Conservation (phyloP, 202 grass and related monocot genomes). For the Schoenoplectus triqueter region DNA sequence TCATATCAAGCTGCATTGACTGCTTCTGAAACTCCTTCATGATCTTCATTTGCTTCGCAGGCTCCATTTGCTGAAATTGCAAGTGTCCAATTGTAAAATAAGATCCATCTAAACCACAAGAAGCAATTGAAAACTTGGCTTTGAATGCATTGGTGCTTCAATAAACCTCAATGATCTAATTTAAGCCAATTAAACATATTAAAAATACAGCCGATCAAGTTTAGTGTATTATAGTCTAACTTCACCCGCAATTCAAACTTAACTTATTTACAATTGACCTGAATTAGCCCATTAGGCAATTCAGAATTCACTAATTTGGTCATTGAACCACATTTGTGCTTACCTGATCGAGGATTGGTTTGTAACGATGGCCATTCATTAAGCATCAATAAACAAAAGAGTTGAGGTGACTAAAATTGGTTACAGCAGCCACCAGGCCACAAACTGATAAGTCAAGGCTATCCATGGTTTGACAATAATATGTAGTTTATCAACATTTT, state of each 20-base stretch:
- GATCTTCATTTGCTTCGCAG: conserved; percentile 80
- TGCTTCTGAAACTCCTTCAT: conserved; percentile 99
- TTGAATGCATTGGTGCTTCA: neutral
- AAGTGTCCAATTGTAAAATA: conserved; percentile 26
- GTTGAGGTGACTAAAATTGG: neutral
- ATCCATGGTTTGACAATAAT: conserved; percentile 22
- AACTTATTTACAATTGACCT: conserved; percentile 9
- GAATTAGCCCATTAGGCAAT: conserved; percentile 7
- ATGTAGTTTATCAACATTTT: conserved; percentile 29
- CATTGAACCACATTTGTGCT: neutral
- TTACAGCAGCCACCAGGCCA: neutral
- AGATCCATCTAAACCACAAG: neutral
- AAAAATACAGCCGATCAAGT: neutral
- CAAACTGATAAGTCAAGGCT: conserved; percentile 31
- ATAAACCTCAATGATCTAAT: conserved; percentile 19
- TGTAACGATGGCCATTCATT: neutral
- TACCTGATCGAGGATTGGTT: neutral
- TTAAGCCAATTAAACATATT: neutral
- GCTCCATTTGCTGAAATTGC: conserved; percentile 96
- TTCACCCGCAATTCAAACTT: neutral
- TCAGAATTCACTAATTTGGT: conserved; percentile 1
- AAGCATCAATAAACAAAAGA: conserved; percentile 5
- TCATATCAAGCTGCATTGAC: conserved; percentile 97
- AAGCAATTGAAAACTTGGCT: neutral
- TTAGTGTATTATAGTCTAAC: neutral